phyloP scores from a whole-genome alignment of 805 yeast genomes.

The Sugiyamaella floridensis region DNA sequence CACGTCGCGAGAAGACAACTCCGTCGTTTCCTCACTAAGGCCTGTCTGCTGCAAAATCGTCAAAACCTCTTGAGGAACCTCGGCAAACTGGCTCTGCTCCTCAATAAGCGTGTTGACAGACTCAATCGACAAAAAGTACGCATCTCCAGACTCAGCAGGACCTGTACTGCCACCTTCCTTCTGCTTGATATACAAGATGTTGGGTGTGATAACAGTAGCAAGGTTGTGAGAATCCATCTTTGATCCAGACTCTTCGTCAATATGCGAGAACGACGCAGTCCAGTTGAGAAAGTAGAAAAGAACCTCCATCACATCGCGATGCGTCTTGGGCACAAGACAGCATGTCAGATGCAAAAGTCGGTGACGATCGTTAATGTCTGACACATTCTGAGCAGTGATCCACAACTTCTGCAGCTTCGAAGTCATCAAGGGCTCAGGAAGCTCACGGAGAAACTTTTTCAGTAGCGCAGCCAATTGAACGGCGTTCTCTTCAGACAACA shows the following conservation, averaged over 20 bases:
- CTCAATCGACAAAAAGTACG: constrained; percentile 82
- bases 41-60: constrained; percentile 42
- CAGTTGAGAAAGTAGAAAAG: constrained; percentile 79
- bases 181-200: constrained; percentile 57
- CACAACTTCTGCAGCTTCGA: constrained; percentile 69
- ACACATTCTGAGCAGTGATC: constrained; percentile 41
- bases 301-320: constrained; percentile 83
- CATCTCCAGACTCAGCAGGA: constrained; percentile 25
- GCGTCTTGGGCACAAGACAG: constrained; percentile 70
- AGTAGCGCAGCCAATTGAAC: constrained; percentile 89
- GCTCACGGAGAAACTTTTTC: constrained; percentile 83
- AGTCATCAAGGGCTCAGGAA: constrained; percentile 87
- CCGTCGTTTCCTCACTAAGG: constrained; percentile 15
- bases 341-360: constrained; percentile 57
- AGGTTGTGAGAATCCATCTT: constrained; percentile 95
- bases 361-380: constrained; percentile 5
- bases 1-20: constrained; percentile 26
- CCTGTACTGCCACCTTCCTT: constrained; percentile 16
- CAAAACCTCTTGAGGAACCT: constrained; percentile 63
- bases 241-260: constrained; percentile 84
- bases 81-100: constrained; percentile 67
- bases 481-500: constrained; percentile 67
- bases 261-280: constrained; percentile 92
- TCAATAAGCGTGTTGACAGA: constrained; percentile 79
- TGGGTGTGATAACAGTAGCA: constrained; percentile 94